Evolutionary conservation across 768 basidiomycete species (phyloP).

Genomic region (Amanita jacksonii): DNA sequence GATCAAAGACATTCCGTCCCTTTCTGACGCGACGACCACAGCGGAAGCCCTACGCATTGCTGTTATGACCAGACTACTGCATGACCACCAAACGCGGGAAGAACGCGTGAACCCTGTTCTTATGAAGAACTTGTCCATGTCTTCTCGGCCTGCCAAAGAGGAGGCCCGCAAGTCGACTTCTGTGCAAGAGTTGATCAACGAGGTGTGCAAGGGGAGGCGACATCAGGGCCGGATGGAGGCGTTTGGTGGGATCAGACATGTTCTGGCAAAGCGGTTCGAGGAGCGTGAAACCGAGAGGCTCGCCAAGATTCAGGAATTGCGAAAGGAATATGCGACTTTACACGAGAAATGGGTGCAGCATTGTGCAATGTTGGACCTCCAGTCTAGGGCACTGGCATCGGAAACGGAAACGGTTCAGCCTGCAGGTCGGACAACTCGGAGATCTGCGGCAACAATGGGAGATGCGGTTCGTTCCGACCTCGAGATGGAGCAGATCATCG

Average conservation of each 20-base stretch:
- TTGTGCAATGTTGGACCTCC: slow-evolving; percentile 59
- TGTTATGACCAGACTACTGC: slow-evolving; percentile 49
- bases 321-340: slow-evolving; percentile 54
- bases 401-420: slow-evolving; percentile 31
- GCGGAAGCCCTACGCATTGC: slow-evolving; percentile 55
- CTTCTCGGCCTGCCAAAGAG: slow-evolving; percentile 18
- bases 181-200: slow-evolving; percentile 34
- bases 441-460: slow-evolving; percentile 61
- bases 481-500: slow-evolving; percentile 96
- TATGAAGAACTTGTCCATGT: slow-evolving; percentile 43
- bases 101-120: slow-evolving; percentile 59
- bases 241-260: slow-evolving; percentile 34
- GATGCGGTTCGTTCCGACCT: slow-evolving; percentile 91
- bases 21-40: slow-evolving; percentile 34
- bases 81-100: slow-evolving; percentile 50
- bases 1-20: slow-evolving; percentile 25
- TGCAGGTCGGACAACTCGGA: slow-evolving; percentile 57
- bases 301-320: slow-evolving; percentile 47
- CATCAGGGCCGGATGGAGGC: slow-evolving; percentile 24
- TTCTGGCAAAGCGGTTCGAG: slow-evolving; percentile 45
- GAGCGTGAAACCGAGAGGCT: slow-evolving; percentile 38
- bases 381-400: slow-evolving; percentile 32
- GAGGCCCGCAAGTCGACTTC: slow-evolving; percentile 22
- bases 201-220: slow-evolving; percentile 31
- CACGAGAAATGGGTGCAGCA: slow-evolving; percentile 69